Percentiles rank a stretch among this genome's conserved stretches.
These are phyloP conservation scores for Leccinum disarticulatum DNA, from an alignment of 768 basidiomycete species.

Conservation along the genomic window DNA sequence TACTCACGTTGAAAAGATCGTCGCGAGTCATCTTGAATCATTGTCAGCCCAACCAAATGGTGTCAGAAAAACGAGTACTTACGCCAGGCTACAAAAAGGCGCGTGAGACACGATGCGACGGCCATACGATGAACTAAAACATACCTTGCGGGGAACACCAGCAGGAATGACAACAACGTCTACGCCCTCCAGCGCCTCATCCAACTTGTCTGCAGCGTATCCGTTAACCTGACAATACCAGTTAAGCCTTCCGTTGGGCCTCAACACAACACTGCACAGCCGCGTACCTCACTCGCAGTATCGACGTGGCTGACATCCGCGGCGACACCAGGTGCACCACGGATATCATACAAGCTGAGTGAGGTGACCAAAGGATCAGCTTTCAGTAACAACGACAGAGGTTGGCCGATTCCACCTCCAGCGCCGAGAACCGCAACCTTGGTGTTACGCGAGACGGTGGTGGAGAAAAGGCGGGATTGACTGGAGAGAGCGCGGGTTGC, in stretches of 20 bases:
- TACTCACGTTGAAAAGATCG: constrained; percentile 88
- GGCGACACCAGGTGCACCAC: constrained; percentile 69
- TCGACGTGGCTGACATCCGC: constrained; percentile 97
- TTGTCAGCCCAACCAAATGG: constrained; percentile 25
- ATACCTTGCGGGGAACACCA: constrained; percentile 97
- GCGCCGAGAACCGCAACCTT: constrained; percentile 98
- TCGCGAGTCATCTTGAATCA: constrained; percentile 85
- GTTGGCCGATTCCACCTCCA: constrained; percentile 98
- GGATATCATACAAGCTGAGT: constrained; percentile 56
- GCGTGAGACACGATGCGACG: constrained; percentile 23
- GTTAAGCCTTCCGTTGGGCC: constrained; percentile 4
- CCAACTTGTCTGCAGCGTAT: constrained; percentile 83
- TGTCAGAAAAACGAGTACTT: constrained; percentile 39
- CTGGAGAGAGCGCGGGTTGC: constrained; percentile 56
- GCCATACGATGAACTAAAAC: constrained; percentile 11
- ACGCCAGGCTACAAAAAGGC: constrained; percentile 68
- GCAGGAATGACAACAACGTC: constrained; percentile 97
- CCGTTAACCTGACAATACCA: constrained; percentile 61
- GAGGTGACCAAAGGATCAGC: constrained; percentile 85
- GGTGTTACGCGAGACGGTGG: constrained; percentile 65
- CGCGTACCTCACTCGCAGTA: constrained; percentile 75
- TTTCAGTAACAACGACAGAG: constrained; percentile 87
- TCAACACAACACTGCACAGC: background rate
- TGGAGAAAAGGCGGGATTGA: constrained; percentile 71
- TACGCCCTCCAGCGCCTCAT: constrained; percentile 84